Conservation (phyloP, 2,329 filamentous ascomycete species). For the Ophiocordyceps camponoti-saundersi region DNA sequence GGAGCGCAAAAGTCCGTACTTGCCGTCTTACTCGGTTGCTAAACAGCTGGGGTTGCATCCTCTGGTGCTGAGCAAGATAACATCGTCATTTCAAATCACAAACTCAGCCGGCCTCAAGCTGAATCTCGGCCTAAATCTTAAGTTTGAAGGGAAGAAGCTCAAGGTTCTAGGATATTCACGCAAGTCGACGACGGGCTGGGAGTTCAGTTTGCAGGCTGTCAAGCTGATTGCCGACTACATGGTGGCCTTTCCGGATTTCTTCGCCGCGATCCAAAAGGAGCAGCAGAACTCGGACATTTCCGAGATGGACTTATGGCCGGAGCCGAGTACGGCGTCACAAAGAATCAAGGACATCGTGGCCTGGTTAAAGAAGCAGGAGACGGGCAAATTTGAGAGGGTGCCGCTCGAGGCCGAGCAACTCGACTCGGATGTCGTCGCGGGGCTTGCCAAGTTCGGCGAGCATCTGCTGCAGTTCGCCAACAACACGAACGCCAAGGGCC, state of each 20-base stretch:
- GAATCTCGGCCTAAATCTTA: conserved; percentile 87
- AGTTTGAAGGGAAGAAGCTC: conserved; percentile 88
- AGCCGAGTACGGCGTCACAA: conserved; percentile 49
- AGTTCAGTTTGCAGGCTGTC: conserved; percentile 78
- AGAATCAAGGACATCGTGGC: conserved; percentile 87
- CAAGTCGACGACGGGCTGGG: conserved; percentile 76
- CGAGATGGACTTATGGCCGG: conserved; percentile 74
- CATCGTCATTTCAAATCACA: conserved; percentile 77
- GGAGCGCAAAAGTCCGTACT: conserved; percentile 57
- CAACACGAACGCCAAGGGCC: conserved; percentile 44
- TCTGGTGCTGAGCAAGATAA: conserved; percentile 85
- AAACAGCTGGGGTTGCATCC: conserved; percentile 68
- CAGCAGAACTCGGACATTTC: conserved; percentile 70
- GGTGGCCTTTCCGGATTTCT: conserved; percentile 87
- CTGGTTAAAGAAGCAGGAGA: conserved; percentile 85
- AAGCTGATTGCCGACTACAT: conserved; percentile 76
- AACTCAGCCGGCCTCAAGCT: conserved; percentile 63
- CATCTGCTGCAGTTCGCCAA: conserved; percentile 32
- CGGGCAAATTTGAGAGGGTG: conserved; percentile 87
- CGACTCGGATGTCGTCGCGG: conserved; percentile 73
- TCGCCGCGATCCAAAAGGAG: conserved; percentile 71
- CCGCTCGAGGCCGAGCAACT: conserved; percentile 92
- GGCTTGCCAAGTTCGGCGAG: conserved; percentile 64
- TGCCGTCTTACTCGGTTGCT: conserved; percentile 77
- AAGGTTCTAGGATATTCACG: conserved; percentile 94